Evolutionary conservation across 108 stramenopile genomes (phyloP).

Genomic region (Aurantiochytrium sp.): DNA sequence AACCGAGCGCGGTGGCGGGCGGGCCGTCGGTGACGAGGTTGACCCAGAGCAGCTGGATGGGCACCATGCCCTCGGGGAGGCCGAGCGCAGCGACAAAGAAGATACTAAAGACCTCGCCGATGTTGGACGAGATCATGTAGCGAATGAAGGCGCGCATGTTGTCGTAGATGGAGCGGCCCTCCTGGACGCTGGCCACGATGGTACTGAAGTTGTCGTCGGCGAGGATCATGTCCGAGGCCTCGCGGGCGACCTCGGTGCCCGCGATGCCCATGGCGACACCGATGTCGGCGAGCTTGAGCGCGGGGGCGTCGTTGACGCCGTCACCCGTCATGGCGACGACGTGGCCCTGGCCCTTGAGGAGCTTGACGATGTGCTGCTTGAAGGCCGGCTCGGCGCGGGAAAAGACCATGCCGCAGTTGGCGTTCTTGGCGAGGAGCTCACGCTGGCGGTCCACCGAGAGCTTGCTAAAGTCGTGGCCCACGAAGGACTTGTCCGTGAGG

Average conservation of each 20-base stretch:
- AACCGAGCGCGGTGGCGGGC: constrained; percentile 61
- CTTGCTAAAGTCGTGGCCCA: neutral
- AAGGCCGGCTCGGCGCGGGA: constrained; percentile 77
- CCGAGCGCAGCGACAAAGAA: constrained; percentile 19
- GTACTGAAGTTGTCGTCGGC: constrained; percentile 53
- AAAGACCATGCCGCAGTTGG: constrained; percentile 71
- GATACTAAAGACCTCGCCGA: constrained; percentile 36
- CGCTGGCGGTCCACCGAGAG: neutral
- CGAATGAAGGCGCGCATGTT: constrained; percentile 60
- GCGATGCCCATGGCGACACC: constrained; percentile 61
- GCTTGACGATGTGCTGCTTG: constrained; percentile 59
- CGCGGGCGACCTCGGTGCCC: constrained; percentile 63
- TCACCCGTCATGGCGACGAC: constrained; percentile 48
- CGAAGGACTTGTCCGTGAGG: neutral
- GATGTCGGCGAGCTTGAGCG: constrained; percentile 61
- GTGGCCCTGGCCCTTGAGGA: constrained; percentile 40
- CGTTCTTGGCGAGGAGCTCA: constrained; percentile 57
- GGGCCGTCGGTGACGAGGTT: constrained; percentile 63
- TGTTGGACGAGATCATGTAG: constrained; percentile 35
- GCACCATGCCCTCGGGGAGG: constrained; percentile 27
- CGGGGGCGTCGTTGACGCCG: constrained; percentile 59
- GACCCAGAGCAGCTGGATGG: constrained; percentile 42
- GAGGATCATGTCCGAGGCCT: constrained; percentile 55
- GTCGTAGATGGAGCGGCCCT: constrained; percentile 58
- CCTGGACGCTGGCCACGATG: constrained; percentile 55